Base-by-base conservation (phyloP, 108 stramenopile genomes). In the Skeletonema menzelii region DNA sequence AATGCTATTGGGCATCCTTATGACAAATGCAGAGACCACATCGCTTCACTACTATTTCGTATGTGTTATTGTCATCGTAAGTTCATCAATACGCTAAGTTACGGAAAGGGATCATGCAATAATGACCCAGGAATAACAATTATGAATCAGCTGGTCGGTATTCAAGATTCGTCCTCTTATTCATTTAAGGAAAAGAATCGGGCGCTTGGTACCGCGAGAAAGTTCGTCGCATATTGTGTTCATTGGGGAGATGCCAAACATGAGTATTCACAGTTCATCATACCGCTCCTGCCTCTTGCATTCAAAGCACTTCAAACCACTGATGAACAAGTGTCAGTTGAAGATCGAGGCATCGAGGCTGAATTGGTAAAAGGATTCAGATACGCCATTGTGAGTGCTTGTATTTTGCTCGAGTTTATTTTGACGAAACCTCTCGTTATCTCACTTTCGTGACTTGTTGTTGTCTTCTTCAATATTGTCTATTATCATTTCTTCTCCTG, bases 1-100 rank as follows among this genome's bases (percentile, higher is more conserved):
- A 86, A 81, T 27, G 90, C 93, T 14, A 72, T 94, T 27, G 89
- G 87, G 8, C 95, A 96, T 81, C 95, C 95, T 5, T 96, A 92
- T 67, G 89, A 96, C 37, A 90, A 83, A 56, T 96, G 95, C 62
- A 70, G 95, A 65, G 92, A 92, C 56, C 91, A 93, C 56, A 91
- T 96, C 53, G 87, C 94, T 13, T 86, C 86, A 12, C 85, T 84
- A 14, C 70, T 95, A 22, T 95, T 95, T 63, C 60, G 91, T 28
- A 88, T 95, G 56, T 92, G 88, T 68, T 84, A 84, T 67, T 91
- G 94, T 60, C 84, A 92, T 38, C 72, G 84, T 1, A 91, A 90
- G 69, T 84, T 82, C 69, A 58, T 80, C 58, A 61, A 70, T 27
- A 53, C 31, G 19, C 65, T 65, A 46, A 62, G 68, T 22, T 37